A percentile compares a stretch with the other conserved stretches of the same genome.
phyloP scores from a whole-genome alignment of 2,329 filamentous ascomycete species.

The Sclerotiophoma versabilis region DNA sequence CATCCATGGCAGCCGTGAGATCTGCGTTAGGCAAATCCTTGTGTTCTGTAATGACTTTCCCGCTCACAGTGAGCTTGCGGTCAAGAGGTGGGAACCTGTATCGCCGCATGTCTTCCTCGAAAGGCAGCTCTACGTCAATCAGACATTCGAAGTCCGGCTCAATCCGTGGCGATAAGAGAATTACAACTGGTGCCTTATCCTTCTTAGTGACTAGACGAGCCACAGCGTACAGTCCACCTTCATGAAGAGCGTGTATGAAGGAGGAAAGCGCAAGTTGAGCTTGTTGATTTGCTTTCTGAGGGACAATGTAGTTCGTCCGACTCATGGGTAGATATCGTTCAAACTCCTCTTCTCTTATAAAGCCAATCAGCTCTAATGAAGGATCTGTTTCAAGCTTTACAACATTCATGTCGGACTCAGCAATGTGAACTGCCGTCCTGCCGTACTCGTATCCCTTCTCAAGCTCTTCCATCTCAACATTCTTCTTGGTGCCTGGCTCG shows the following conservation, averaged over 20 bases:
- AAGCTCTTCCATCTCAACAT: constrained; percentile 81
- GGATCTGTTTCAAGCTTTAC: constrained; percentile 83
- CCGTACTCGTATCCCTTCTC: constrained; percentile 97
- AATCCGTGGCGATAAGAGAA: constrained; percentile 81
- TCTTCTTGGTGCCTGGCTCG: constrained; percentile 78
- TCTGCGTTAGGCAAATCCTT: constrained; percentile 80
- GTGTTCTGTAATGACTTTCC: constrained; percentile 80
- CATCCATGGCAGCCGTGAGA: constrained; percentile 81
- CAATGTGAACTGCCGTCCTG: constrained; percentile 88
- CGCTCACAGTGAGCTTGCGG: constrained; percentile 84
- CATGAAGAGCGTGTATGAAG: constrained; percentile 84
- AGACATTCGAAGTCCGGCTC: constrained; percentile 83
- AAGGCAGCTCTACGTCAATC: constrained; percentile 88
- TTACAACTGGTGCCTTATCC: constrained; percentile 75
- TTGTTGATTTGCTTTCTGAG: constrained; percentile 79
- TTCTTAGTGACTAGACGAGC: constrained; percentile 87
- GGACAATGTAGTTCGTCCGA: constrained; percentile 77
- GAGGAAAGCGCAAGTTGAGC: constrained; percentile 87
- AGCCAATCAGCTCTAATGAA: constrained; percentile 83
- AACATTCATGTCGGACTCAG: constrained; percentile 82
- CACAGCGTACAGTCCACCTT: constrained; percentile 84
- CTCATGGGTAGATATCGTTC: constrained; percentile 87
- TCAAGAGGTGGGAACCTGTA: constrained; percentile 93
- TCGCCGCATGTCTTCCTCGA: constrained; percentile 87
- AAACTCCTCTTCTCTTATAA: constrained; percentile 78